Base-by-base conservation (phyloP, 148 eudicot genomes). In the Bassia scoparia region DNA sequence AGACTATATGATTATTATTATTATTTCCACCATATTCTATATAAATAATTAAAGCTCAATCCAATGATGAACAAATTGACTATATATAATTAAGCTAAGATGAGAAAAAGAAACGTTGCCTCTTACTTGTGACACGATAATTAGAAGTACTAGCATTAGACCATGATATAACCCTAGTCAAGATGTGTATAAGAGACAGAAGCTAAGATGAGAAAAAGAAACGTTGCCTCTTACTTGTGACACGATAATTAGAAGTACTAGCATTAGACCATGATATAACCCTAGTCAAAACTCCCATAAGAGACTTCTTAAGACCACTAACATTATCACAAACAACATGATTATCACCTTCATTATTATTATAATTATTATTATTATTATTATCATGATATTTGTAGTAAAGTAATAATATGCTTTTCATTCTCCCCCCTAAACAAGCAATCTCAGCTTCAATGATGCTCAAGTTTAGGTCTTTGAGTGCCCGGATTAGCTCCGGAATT, bases 181-280 rank as follows among this genome's bases (percentile, higher is more conserved):
- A 69, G 24, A 77, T 81, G 21, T 78, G 66, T 78, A 66, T 87
- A 0, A 95, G 82, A 41, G 93, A 82, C 53, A n/a, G n/a, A n/a
- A n/a, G n/a, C 16, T 62, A 67, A 29, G 82, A 59, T 61, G 75
- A 43, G 29, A 79, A 81, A 73, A 95, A 87, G 81, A 95, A 86
- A 74, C 90, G 86, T 75, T 92, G 97, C 82, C 99, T 87, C 83
- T 90, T 88, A 83, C 97, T 95, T n/a, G 88, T 88, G 13, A 83
- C 77, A 12, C 88, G 84, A 79, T 71, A 84, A 56, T 73, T 86
- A 3, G 90, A 33, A 13, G 84, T 65, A 49, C 68, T 60, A 15
- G 81, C 62, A 66, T 21, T 66, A 8, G 89, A 85, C 62, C 88
- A 87, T 2, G 83, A 77, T 59, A 74, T 87, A 61, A 95, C 59